Evolutionary conservation across 805 yeast genomes (phyloP).

Genomic region (Starmerella sirachaensis): DNA sequence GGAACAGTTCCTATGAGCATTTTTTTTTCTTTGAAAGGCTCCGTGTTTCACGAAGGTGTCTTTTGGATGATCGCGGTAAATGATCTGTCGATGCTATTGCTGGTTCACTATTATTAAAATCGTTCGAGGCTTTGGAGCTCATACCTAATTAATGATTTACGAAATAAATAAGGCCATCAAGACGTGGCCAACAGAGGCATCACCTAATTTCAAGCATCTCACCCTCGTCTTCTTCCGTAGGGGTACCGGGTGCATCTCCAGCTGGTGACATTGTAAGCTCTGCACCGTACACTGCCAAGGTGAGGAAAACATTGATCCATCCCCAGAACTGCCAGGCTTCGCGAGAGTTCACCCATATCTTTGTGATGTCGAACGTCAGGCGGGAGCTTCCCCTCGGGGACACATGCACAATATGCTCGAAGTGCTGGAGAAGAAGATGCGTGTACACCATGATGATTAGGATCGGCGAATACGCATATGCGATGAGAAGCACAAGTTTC

Average conservation of each 20-base stretch:
- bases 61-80: no score
- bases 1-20: no score
- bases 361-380: slow-evolving; percentile 8
- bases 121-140: background rate
- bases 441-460: slow-evolving; percentile 91
- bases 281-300: slow-evolving; percentile 64
- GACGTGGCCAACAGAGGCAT: slow-evolving; percentile 1
- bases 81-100: background rate
- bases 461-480: slow-evolving; percentile 87
- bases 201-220: slow-evolving; percentile 13
- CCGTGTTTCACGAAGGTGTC: background rate
- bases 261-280: slow-evolving; percentile 38
- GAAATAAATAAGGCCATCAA: slow-evolving; percentile 6
- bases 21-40: slow-evolving; percentile 13
- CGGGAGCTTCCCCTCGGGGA: background rate
- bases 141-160: background rate
- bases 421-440: slow-evolving; percentile 77
- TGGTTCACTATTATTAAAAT: background rate
- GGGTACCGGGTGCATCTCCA: slow-evolving; percentile 4
- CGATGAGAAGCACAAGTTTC: slow-evolving; percentile 28
- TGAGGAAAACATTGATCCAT: slow-evolving; percentile 81
- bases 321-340: slow-evolving; percentile 92
- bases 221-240: slow-evolving; percentile 8
- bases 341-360: slow-evolving; percentile 31
- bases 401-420: slow-evolving; percentile 22